Conservation (phyloP, 169 alveolate genomes). For the Cyclospora cayetanensis region DNA sequence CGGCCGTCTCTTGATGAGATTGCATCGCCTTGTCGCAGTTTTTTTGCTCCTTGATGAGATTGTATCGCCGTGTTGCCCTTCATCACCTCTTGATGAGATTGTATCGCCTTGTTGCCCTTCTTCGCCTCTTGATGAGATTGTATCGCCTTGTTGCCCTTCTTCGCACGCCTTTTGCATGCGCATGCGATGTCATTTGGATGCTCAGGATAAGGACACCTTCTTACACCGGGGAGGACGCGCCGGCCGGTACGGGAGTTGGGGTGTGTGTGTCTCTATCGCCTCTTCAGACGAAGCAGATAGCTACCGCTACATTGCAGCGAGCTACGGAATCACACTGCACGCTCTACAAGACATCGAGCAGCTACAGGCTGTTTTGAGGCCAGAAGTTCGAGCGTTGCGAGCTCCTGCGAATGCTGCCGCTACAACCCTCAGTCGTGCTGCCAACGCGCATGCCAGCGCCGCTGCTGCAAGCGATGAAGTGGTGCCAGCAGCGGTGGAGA, state of each 20-base stretch:
- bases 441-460: background rate
- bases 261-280: conserved; percentile 77
- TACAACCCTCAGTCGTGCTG: no score
- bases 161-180: no score
- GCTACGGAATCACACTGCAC: conserved; percentile 2
- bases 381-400: background rate
- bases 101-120: no score
- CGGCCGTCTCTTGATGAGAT: background rate
- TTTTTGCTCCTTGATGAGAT: background rate
- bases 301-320: conserved; percentile 25
- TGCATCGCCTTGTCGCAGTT: background rate
- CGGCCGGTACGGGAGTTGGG: conserved; percentile 82
- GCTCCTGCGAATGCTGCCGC: conserved; percentile 38
- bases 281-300: conserved; percentile 45
- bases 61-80: background rate
- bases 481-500: background rate
- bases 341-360: background rate
- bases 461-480: background rate
- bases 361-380: background rate
- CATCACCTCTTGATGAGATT: background rate
- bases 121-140: background rate
- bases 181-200: background rate
- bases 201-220: conserved; percentile 78
- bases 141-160: background rate
- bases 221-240: conserved; percentile 86